Evolutionary conservation across 257 asterid species (phyloP), one percentile per base, ranked within the genome.

Genomic region (Primulina huaijiensis): DNA sequence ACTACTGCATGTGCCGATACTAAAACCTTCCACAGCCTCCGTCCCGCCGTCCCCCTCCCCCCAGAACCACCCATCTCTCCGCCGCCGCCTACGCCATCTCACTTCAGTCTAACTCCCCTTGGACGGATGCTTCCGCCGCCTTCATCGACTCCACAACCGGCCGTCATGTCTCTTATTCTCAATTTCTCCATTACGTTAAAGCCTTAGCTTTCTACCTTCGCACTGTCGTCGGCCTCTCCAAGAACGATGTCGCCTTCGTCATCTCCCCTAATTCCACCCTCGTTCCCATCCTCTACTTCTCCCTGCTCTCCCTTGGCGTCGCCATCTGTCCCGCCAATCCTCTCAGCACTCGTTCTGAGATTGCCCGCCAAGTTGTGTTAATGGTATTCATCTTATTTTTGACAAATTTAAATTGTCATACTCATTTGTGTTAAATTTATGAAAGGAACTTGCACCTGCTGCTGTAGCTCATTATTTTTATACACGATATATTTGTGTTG

Each of bases 281-380:
- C 37, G 31, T 84, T 14, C 86, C 83, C 1, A 30, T 84, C 68
- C 80, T 84, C 68, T 82, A 84, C 64, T 73, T 84, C 71, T 74
- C 89, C 19, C 88, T 86, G 16, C 77, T 82, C 19, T 80, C 82
- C 53, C 73, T 84, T 16, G 85, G 92, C 20, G 81, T 72, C 10
- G 61, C 68, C 6, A 59, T 82, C 21, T 80, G 79, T 23, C 82
- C 92, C 4, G 78, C 82, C 23, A 85, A 82, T 46, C 83, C 88
- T 0, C 38, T 82, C 70, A 74, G 79, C 74, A 69, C 87, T 21
- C 34, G 19, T 7, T 57, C 78, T 2, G 87, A 84, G 46, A 73
- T 86, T 38, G 60, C 73, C 8, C 72, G 78, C 74, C 85, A 75
- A 46, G 46, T 75, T 30, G 21, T 55, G n/a, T 68, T 27, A 30